Evolutionary conservation across 805 yeast species (phyloP).

Genomic region (Candida taoyuanica): DNA sequence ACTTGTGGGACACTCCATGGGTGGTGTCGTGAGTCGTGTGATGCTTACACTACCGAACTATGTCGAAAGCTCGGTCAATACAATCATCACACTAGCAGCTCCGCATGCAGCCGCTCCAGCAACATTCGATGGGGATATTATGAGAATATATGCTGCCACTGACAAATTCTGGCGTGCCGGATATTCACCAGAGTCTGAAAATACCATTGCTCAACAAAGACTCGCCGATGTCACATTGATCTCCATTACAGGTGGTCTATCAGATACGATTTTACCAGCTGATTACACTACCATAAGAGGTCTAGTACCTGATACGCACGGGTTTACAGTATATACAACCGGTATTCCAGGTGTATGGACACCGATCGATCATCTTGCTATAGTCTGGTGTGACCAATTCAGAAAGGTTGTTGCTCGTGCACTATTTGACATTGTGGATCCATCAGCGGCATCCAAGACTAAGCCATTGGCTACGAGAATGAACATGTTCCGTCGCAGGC

Average conservation of each 20-base stretch:
- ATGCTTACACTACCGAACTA: conserved; percentile 80
- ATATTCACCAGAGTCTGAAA: conserved; percentile 43
- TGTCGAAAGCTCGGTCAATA: conserved; percentile 63
- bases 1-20: conserved; percentile 92
- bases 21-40: conserved; percentile 89
- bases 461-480: conserved; percentile 51
- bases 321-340: conserved; percentile 77
- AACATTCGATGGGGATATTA: conserved; percentile 85
- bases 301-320: conserved; percentile 66
- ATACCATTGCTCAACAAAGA: conserved; percentile 40
- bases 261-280: conserved; percentile 79
- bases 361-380: conserved; percentile 88
- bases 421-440: conserved; percentile 57
- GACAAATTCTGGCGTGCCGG: conserved; percentile 80
- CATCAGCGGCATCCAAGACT: conserved; percentile 43
- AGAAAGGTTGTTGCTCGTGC: conserved; percentile 57
- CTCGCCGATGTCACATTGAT: conserved; percentile 59
- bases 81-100: conserved; percentile 80
- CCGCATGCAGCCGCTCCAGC: conserved; percentile 93
- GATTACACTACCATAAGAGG: conserved; percentile 79
- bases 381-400: conserved; percentile 94
- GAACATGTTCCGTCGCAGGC: conserved; percentile 41
- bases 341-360: conserved; percentile 93
- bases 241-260: conserved; percentile 85
- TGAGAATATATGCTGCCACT: conserved; percentile 65